These are phyloP conservation scores for Gaeumannomyces tritici DNA, from an alignment of 2,329 filamentous ascomycete genomes.

Conservation along the genomic window DNA sequence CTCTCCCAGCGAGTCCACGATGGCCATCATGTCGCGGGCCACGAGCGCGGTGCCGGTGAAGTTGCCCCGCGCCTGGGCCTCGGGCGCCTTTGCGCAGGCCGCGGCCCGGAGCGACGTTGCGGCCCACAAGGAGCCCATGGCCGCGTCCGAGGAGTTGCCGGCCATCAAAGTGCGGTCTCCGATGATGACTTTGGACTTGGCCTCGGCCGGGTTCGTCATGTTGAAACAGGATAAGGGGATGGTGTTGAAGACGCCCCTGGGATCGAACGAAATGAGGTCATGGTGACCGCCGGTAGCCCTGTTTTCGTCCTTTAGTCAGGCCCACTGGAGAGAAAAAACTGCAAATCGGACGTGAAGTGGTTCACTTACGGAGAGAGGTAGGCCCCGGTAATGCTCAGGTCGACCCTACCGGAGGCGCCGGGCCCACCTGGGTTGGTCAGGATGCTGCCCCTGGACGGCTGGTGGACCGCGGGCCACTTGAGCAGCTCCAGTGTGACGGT, in stretches of 20 bases:
- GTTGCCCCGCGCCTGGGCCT: constrained; percentile 16
- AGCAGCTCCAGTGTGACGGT: constrained; percentile 2
- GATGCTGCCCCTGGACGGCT: constrained; percentile 18
- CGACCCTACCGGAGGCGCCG: constrained; percentile 4
- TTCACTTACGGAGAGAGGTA: background rate
- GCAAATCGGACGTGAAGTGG: too few relatives aligned
- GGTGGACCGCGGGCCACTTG: constrained; percentile 5
- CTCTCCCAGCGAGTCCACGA: constrained; percentile 31
- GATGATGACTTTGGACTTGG: background rate
- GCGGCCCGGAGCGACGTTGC: constrained; percentile 10
- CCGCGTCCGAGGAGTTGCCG: constrained; percentile 11
- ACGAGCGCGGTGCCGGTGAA: constrained; percentile 32
- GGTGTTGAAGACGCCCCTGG: background rate
- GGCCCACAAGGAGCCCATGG: constrained; percentile 14
- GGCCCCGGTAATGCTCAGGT: background rate
- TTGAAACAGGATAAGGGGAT: background rate
- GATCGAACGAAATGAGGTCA: background rate
- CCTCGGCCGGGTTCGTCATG: background rate
- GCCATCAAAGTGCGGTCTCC: background rate
- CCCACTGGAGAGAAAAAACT: background rate
- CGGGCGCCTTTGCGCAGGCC: constrained; percentile 11
- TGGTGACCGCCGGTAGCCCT: background rate
- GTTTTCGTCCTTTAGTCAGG: background rate
- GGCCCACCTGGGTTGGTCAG: constrained; percentile 21
- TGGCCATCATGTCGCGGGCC: constrained; percentile 31